Conservation (phyloP, 306 rosid species). For the Lithocarpus polystachyus region DNA sequence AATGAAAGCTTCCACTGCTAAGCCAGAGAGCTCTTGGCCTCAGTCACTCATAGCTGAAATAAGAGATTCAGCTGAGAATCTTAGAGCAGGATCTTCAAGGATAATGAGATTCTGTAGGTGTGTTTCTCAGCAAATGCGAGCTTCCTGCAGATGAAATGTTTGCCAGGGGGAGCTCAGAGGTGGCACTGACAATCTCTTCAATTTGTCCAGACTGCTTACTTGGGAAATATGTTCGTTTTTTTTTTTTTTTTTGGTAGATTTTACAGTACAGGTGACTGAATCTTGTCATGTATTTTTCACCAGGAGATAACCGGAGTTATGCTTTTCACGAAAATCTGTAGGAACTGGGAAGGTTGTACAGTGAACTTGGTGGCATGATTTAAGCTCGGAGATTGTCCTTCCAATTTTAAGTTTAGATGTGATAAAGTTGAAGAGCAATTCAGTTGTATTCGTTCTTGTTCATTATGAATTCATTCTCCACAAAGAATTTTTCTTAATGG, state of each 20-base stretch:
- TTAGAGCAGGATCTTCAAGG: conserved; percentile 54
- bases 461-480: background rate
- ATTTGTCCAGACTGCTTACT: background rate
- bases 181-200: background rate
- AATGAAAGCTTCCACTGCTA: conserved; percentile 28
- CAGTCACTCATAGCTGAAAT: conserved; percentile 40
- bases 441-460: background rate
- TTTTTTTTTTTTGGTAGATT: conserved; percentile 9
- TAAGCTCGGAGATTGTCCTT: background rate
- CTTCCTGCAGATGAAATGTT: conserved; percentile 17
- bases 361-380: background rate
- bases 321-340: background rate
- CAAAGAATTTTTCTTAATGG: no score
- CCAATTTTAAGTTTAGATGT: background rate
- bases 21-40: conserved; percentile 27
- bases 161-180: background rate
- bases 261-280: background rate
- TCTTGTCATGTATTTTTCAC: background rate
- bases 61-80: conserved; percentile 43
- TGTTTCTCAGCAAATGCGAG: conserved; percentile 47
- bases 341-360: background rate
- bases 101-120: conserved; percentile 60
- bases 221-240: background rate
- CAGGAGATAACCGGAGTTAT: background rate
- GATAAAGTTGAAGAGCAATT: background rate